Conservation (phyloP, 169 alveolate species). For the Cryptosporidium meleagridis region DNA sequence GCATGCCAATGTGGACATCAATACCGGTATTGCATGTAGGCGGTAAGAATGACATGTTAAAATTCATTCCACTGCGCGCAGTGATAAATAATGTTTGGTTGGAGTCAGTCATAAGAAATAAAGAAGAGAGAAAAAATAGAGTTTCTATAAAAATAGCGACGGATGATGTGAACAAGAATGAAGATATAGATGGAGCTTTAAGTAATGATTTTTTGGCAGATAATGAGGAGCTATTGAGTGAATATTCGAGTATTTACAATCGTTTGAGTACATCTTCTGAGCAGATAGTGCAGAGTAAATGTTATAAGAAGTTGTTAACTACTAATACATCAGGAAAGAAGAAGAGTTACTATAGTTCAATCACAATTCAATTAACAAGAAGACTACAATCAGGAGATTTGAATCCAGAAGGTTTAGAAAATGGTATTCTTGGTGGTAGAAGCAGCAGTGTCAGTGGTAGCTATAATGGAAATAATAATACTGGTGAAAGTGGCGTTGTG, state of each 20-base stretch:
- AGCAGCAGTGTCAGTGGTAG: not conserved
- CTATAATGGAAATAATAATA: not conserved
- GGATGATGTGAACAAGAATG: not conserved
- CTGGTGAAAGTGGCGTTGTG: not conserved
- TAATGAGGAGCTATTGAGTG: not conserved
- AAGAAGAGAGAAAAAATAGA: not conserved
- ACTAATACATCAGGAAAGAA: not conserved
- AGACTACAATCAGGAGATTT: not conserved
- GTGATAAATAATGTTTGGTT: conserved; percentile 42
- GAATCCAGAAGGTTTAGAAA: not conserved
- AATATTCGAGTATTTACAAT: conserved; percentile 3
- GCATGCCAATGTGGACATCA: conserved; percentile 52
- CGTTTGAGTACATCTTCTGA: not conserved
- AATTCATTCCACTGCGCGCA: conserved; percentile 20
- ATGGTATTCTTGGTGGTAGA: not conserved
- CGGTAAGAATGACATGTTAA: not conserved
- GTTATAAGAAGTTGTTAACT: conserved; percentile 13
- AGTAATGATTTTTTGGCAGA: not conserved
- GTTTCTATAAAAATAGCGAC: not conserved
- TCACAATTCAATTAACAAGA: not conserved
- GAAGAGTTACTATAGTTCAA: conserved; percentile 17
- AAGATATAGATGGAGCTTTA: not conserved
- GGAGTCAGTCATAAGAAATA: not conserved
- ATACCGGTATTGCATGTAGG: conserved; percentile 28
- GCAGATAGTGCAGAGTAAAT: not conserved